Evolutionary conservation across 495 filamentous ascomycete species (phyloP).

Genomic region (Daldinia decipiens): DNA sequence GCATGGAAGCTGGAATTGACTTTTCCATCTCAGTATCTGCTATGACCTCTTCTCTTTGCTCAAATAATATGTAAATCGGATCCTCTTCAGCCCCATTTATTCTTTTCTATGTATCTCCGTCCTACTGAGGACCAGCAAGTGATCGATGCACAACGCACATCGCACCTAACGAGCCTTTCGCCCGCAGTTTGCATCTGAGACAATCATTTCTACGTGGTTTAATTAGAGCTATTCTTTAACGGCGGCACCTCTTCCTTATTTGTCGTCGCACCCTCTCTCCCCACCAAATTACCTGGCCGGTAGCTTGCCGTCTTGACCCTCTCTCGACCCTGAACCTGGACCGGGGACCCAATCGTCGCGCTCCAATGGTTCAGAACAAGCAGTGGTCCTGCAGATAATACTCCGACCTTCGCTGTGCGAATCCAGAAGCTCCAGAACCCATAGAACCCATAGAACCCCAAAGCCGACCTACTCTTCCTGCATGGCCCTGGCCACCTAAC

Average conservation of each 20-base stretch:
- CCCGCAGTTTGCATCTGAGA: constrained; percentile 36
- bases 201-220: constrained; percentile 34
- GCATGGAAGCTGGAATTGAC: constrained; percentile 9
- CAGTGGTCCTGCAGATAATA: constrained; percentile 48
- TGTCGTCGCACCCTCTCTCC: constrained; percentile 31
- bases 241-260: constrained; percentile 33
- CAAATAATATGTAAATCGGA: constrained; percentile 1
- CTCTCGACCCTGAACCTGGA: constrained; percentile 41
- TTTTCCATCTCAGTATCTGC: constrained; percentile 4
- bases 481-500: constrained; percentile 34
- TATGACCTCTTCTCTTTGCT: constrained; percentile 3
- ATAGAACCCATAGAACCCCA: constrained; percentile 20
- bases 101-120: constrained; percentile 5
- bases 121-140: not conserved
- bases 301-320: constrained; percentile 28
- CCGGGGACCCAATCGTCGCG: constrained; percentile 40
- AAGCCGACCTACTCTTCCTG: constrained; percentile 27
- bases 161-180: not conserved
- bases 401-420: constrained; percentile 47
- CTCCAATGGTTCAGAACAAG: constrained; percentile 37
- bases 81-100: constrained; percentile 3
- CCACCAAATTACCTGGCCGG: constrained; percentile 35
- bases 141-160: not conserved
- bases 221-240: constrained; percentile 31
- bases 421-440: constrained; percentile 43